Percentiles rank a stretch among this genome's conserved stretches.
These are phyloP conservation scores for Simmondsia chinensis DNA, from an alignment of 148 eudicot species.

Conservation along the genomic window DNA sequence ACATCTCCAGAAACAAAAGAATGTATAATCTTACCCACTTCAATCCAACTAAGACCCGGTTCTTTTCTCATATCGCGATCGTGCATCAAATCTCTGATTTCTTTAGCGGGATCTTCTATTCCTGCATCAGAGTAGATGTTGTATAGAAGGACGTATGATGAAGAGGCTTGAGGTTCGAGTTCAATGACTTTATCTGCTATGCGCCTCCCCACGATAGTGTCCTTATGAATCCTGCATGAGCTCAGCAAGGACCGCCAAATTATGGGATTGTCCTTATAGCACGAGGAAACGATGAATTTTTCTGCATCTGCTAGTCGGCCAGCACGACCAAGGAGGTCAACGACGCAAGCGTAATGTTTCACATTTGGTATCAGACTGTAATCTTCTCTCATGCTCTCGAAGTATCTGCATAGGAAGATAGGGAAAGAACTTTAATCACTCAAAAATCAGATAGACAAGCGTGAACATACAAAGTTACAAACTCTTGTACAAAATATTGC, in stretches of 20 bases:
- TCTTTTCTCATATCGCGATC: constrained; percentile 17
- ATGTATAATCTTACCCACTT: constrained; percentile 16
- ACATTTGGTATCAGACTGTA: constrained; percentile 15
- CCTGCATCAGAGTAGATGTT: constrained; percentile 19
- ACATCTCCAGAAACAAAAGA: constrained; percentile 14
- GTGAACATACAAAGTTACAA: no score
- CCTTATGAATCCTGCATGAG: constrained; percentile 19
- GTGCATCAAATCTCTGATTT: constrained; percentile 15
- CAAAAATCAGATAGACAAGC: no score
- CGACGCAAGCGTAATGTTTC: constrained; percentile 28
- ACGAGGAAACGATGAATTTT: constrained; percentile 11
- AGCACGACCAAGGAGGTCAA: constrained; percentile 28
- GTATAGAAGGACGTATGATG: constrained; percentile 18
- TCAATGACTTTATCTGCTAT: constrained; percentile 14
- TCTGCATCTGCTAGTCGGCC: constrained; percentile 29
- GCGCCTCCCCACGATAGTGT: constrained; percentile 10
- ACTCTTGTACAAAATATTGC: no score
- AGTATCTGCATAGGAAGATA: constrained; percentile 10
- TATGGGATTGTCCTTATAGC: no score
- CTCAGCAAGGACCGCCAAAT: constrained; percentile 26
- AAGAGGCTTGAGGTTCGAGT: constrained; percentile 12
- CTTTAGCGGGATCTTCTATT: constrained; percentile 10
- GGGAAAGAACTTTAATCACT: no score
- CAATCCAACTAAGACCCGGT: constrained; percentile 29
- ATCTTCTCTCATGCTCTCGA: constrained; percentile 17